Evolutionary conservation across 2,329 filamentous ascomycete species (phyloP), one percentile per base, ranked within the genome.

Genomic region (Penicillium sp.): DNA sequence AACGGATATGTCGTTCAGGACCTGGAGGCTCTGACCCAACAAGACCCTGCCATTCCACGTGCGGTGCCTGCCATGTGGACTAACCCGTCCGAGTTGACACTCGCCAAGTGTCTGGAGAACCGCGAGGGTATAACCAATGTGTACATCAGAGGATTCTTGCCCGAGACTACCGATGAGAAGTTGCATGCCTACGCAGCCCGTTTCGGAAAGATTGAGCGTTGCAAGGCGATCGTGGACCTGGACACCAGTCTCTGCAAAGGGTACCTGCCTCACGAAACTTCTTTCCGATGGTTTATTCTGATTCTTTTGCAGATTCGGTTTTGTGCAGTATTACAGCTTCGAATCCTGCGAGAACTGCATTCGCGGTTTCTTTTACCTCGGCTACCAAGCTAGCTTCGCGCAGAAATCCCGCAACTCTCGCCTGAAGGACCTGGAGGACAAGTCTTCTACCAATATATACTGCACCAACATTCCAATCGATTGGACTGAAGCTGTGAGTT

Each of bases 351-450:
- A 97, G 79, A 89, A 92, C 71, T 97, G 94, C 75, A 99, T 99
- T 71, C 90, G 92, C 53, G 94, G 91, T 45, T 97, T 99, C 74
- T 93, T 94, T 73, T 89, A 90, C 70, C 86, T 96, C 65, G 93
- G 93, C 54, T 99, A 97, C 72, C 94, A 99, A 80, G 93, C 96
- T 68, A 96, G 93, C 72, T 97, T 97, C 79, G 94, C 95, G 67
- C 86, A 95, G 89, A 94, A 97, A 81, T 97, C 93, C 21, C 97
- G 97, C 80, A 99, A 99, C 77, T 93, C 93, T 66, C 92, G 95
- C 67, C 89, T 99, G 69, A 97, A 99, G 83, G 93, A 94, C 46
- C 90, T 97, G 71, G 89, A 93, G 56, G 93, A 99, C 70, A 90
- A 89, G 52, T 71, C 77, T 42, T 97, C 95, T 47, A 97, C 94